Conservation (phyloP, 73 alveolate genomes). For the Paramecium tetraurelia region DNA sequence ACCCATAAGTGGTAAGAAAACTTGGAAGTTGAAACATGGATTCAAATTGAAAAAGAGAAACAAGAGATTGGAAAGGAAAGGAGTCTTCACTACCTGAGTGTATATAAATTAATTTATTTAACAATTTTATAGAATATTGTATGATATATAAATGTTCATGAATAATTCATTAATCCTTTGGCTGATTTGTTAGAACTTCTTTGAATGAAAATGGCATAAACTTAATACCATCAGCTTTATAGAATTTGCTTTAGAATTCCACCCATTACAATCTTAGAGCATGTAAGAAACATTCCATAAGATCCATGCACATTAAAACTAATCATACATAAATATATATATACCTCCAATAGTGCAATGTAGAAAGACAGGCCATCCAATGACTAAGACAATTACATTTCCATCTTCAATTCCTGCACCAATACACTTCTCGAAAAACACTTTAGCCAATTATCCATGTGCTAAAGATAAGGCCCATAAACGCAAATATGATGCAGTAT, state of each 20-base stretch:
- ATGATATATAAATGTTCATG: background rate
- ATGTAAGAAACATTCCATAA: conserved; percentile 97
- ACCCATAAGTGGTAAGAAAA: conserved; percentile 37
- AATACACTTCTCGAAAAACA: conserved; percentile 92
- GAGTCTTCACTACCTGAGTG: conserved; percentile 59
- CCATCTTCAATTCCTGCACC: conserved; percentile 75
- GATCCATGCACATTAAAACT: conserved; percentile 98
- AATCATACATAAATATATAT: conserved; percentile 59
- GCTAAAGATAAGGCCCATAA: conserved; percentile 99
- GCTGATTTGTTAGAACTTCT: background rate
- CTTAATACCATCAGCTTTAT: conserved; percentile 92
- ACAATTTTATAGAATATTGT: background rate
- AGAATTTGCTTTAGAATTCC: conserved; percentile 96
- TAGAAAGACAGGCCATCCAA: conserved; percentile 88
- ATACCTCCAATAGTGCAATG: conserved; percentile 70
- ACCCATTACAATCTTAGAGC: conserved; percentile 98
- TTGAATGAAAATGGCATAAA: conserved; percentile 90
- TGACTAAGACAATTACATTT: conserved; percentile 72
- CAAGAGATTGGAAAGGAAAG: conserved; percentile 59
- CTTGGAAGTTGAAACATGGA: conserved; percentile 61
- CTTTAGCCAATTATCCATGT: conserved; percentile 96
- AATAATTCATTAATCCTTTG: background rate
- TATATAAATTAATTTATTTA: background rate
- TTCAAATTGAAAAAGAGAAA: conserved; percentile 58
- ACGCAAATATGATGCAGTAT: conserved; percentile 98